Percentiles rank a stretch among this genome's conserved stretches.
Evolutionary conservation across 1,284 basidiomycete species (phyloP).

Genomic region (Vanrija humicola): DNA sequence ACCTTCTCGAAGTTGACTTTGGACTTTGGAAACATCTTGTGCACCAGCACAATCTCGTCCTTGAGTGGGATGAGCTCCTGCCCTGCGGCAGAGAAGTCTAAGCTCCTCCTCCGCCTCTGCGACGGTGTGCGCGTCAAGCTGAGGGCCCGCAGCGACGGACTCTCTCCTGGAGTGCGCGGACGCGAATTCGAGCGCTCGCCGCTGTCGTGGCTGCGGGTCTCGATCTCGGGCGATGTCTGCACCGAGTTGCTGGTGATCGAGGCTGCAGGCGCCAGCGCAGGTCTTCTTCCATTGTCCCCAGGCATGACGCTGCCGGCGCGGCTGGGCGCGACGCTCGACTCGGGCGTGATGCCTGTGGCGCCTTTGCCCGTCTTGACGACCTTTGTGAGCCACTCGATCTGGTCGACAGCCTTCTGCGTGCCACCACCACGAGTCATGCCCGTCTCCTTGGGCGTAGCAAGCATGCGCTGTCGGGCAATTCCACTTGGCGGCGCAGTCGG

Average conservation of each 20-base stretch:
- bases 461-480: constrained; percentile 32
- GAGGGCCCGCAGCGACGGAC: too few species aligned
- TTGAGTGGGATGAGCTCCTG: constrained; percentile 59
- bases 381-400: constrained; percentile 48
- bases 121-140: too few species aligned
- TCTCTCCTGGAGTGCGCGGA: too few species aligned
- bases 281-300: too few species aligned
- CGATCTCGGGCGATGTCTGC: too few species aligned
- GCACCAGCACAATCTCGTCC: constrained; percentile 78
- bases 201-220: not conserved
- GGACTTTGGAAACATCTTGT: constrained; percentile 61
- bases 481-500: constrained; percentile 28
- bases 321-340: constrained; percentile 5
- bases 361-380: constrained; percentile 33
- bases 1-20: constrained; percentile 85
- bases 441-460: constrained; percentile 25
- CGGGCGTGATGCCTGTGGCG: not conserved
- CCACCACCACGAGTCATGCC: constrained; percentile 48
- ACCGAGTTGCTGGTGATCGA: not conserved
- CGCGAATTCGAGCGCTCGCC: too few species aligned
- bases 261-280: too few species aligned
- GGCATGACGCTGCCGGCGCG: constrained; percentile 2
- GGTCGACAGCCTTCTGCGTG: constrained; percentile 36
- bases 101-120: too few species aligned
- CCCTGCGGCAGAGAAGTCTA: too few species aligned